Base-by-base conservation (phyloP, 345 rosid species). In the Bruguiera gymnorhiza region DNA sequence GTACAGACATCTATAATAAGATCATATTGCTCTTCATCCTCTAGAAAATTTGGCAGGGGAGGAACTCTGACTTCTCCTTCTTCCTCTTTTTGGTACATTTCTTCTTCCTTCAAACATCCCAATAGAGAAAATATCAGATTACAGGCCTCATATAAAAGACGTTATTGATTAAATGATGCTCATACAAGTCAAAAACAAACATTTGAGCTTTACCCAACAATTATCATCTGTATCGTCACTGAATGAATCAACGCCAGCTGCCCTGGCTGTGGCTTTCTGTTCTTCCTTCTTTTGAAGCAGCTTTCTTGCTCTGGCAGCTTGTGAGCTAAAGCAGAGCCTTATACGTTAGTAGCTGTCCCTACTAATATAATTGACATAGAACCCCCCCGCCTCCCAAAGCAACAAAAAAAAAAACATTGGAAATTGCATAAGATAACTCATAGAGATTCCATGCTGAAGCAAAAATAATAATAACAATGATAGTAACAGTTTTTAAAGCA, bases 1-100 rank as follows among this genome's bases (percentile, higher is more conserved):
- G 65, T n/a, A 83, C 84, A 77, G 55, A 93, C 98, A 76, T 92
- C 93, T 62, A 88, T 80, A 73, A 95, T 82, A 80, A 88, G 88
- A 75, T 74, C 59, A 77, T 88, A 97, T 77, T 88, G 87, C 83
- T 88, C 89, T 68, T 84, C 92, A 75, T 89, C 86, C 78, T 85
- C 86, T 74, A 89, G 74, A 71, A 87, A 70, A 65, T 81, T 78
- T 15, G 73, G 82, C 64, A 86, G 72, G 27, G 86, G 85, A 62
- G 90, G 79, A 15, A 77, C 83, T 71, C 75, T 82, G 66, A 60
- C 24, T 63, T 57, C 83, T 70, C 83, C 83, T 72, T 76, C 75
- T 80, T 81, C 80, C 55, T 36, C 8, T 1, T 36, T 43, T 11
- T 43, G 1, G 50, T 13, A 13, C 50, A 43, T 31, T 63, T 60